A percentile compares a stretch with the other conserved stretches of the same genome.
These are phyloP conservation scores for Blastomyces gilchristii DNA, from an alignment of 2,329 filamentous ascomycete genomes.

Conservation along the genomic window DNA sequence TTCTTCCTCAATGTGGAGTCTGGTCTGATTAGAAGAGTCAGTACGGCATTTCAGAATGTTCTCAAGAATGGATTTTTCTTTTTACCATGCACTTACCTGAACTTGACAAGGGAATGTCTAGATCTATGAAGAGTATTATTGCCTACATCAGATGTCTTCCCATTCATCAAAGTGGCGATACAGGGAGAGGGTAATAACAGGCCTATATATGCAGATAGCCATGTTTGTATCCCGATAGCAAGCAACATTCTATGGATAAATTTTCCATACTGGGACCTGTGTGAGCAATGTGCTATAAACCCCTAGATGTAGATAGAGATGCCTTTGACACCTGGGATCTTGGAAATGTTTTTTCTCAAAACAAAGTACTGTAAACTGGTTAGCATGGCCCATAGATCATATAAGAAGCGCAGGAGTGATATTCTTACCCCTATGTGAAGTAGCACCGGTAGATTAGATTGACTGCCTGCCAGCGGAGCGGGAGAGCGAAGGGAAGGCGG, in stretches of 20 bases:
- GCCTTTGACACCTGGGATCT: not conserved
- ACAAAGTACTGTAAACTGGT: not conserved
- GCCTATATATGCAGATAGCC: not conserved
- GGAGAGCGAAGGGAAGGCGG: not conserved
- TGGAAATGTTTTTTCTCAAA: not conserved
- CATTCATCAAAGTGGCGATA: too few species aligned
- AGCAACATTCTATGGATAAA: not conserved
- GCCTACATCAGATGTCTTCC: too few species aligned
- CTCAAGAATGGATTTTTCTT: not conserved
- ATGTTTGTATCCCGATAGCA: not conserved
- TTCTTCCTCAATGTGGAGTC: too few species aligned
- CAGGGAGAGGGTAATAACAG: not conserved
- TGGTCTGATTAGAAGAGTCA: not conserved
- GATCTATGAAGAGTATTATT: not conserved
- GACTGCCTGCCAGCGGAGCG: not conserved
- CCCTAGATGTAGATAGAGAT: too few species aligned
- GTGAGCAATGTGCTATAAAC: not conserved
- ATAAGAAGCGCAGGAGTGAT: not conserved
- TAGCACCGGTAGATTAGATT: not conserved
- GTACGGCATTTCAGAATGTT: not conserved
- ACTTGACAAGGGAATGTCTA: not conserved
- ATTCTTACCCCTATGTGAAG: not conserved
- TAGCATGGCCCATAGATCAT: not conserved
- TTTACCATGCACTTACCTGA: not conserved
- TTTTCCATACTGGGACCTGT: not conserved